Percentiles rank a stretch among this genome's conserved stretches.
Evolutionary conservation across 2,329 filamentous ascomycete genomes (phyloP).

Genomic region (Xylaria sp.): DNA sequence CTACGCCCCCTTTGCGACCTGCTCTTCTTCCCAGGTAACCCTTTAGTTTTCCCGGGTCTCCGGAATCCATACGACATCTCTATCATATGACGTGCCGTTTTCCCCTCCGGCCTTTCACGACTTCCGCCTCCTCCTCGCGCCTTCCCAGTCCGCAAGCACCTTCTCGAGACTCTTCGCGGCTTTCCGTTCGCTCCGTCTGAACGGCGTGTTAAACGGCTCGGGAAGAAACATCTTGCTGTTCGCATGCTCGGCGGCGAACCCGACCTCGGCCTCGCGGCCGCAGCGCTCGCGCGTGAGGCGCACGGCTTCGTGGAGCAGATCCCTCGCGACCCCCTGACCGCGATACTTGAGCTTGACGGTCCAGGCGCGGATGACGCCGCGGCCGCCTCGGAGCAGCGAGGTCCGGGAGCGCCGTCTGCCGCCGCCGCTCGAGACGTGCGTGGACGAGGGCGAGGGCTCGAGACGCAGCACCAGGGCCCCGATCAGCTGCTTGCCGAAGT

Average conservation of each 20-base stretch:
- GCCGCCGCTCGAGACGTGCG: slow-evolving; percentile 31
- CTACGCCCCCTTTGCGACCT: not conserved
- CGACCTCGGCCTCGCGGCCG: slow-evolving; percentile 72
- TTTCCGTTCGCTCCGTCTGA: slow-evolving; percentile 67
- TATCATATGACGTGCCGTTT: not conserved
- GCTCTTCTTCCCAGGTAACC: not conserved
- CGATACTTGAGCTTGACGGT: slow-evolving; percentile 77
- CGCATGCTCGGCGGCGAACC: slow-evolving; percentile 81
- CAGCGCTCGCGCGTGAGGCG: slow-evolving; percentile 73
- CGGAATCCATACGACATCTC: not conserved
- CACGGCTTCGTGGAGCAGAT: slow-evolving; percentile 78
- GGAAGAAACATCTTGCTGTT: slow-evolving; percentile 74
- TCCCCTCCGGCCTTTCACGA: slow-evolving; percentile 8
- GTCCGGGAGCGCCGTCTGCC: slow-evolving; percentile 40
- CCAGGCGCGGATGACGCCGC: slow-evolving; percentile 82
- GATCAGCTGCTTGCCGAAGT: slow-evolving; percentile 74
- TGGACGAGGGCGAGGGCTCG: slow-evolving; percentile 53
- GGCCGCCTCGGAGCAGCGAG: slow-evolving; percentile 64
- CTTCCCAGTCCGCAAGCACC: slow-evolving; percentile 61
- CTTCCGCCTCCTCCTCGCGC: slow-evolving; percentile 37
- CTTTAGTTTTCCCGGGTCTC: not conserved
- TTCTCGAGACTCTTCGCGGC: slow-evolving; percentile 64
- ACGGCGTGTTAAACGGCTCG: slow-evolving; percentile 67
- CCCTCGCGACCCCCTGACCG: slow-evolving; percentile 75
- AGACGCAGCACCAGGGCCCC: slow-evolving; percentile 76